A percentile compares a stretch with the other conserved stretches of the same genome.
Evolutionary conservation across 23 red algal species (phyloP).

Genomic region (Cyanidioschyzon merolae): DNA sequence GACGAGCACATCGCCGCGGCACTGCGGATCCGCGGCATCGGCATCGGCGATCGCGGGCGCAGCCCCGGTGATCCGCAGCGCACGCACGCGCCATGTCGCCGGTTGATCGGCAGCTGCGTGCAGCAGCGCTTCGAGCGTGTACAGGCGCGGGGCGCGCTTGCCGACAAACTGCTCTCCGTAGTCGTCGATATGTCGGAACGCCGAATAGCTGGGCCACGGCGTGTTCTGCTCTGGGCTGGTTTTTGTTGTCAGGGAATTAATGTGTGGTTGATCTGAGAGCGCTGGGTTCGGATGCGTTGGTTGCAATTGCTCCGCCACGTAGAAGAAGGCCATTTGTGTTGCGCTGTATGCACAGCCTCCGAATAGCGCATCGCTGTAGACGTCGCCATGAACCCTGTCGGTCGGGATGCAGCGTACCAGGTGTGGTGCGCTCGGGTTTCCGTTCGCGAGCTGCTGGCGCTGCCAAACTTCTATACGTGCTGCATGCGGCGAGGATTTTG

Average conservation of each 20-base stretch:
- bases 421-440: background rate
- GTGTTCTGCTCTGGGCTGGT: background rate
- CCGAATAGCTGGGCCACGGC: background rate
- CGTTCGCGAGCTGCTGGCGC: background rate
- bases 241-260: background rate
- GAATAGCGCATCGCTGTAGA: background rate
- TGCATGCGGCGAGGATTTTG: background rate
- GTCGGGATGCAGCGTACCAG: background rate
- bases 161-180: slow-evolving; percentile 23
- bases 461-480: background rate
- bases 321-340: background rate
- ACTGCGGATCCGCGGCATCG: slow-evolving; percentile 11
- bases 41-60: background rate
- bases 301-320: background rate
- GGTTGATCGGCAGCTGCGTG: background rate
- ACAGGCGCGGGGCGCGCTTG: slow-evolving; percentile 11
- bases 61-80: background rate
- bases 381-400: background rate
- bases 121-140: background rate
- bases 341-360: background rate
- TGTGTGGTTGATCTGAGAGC: background rate
- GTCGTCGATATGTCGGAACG: background rate
- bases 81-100: background rate
- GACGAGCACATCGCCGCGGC: background rate
- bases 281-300: background rate